Evolutionary conservation across 495 filamentous ascomycete species (phyloP).

Genomic region (Hypoxylon perforatum): DNA sequence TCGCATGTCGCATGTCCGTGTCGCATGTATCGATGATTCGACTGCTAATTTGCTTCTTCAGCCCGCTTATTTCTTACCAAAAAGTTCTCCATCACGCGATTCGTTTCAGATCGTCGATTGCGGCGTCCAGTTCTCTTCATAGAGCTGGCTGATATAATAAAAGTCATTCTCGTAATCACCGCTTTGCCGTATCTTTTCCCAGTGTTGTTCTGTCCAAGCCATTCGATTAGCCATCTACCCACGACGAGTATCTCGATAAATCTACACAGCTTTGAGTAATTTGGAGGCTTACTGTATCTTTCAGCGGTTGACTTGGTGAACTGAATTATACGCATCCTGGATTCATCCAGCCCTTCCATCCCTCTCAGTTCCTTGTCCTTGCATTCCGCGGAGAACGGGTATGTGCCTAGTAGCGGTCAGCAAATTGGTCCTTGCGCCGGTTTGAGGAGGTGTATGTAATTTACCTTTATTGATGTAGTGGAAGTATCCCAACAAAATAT

Average conservation of each 20-base stretch:
- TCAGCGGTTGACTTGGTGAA: slow-evolving; percentile 50
- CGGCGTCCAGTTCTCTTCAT: slow-evolving; percentile 62
- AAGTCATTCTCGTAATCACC: slow-evolving; percentile 60
- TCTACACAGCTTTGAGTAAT: background rate
- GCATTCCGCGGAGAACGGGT: slow-evolving; percentile 61
- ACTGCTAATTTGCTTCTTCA: slow-evolving; percentile 2
- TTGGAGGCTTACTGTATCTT: slow-evolving; percentile 53
- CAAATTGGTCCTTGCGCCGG: slow-evolving; percentile 2
- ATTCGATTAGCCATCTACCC: slow-evolving; percentile 28
- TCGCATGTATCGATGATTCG: slow-evolving; percentile 13
- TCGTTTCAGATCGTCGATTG: slow-evolving; percentile 49
- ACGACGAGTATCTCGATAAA: background rate
- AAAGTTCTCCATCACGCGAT: slow-evolving; percentile 3
- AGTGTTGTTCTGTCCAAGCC: slow-evolving; percentile 49
- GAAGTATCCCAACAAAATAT: slow-evolving; percentile 67
- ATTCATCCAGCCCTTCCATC: slow-evolving; percentile 58
- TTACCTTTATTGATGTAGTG: slow-evolving; percentile 68
- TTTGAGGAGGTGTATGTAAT: slow-evolving; percentile 32
- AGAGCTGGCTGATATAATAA: slow-evolving; percentile 64
- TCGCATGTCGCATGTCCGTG: too few relatives aligned
- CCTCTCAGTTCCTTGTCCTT: slow-evolving; percentile 58
- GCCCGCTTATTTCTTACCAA: slow-evolving; percentile 2
- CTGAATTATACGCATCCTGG: slow-evolving; percentile 52
- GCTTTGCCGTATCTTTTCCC: slow-evolving; percentile 50
- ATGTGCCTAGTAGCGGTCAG: slow-evolving; percentile 47